Conservation (phyloP, 2,329 filamentous ascomycete species). For the Dactylellina parvicollis region DNA sequence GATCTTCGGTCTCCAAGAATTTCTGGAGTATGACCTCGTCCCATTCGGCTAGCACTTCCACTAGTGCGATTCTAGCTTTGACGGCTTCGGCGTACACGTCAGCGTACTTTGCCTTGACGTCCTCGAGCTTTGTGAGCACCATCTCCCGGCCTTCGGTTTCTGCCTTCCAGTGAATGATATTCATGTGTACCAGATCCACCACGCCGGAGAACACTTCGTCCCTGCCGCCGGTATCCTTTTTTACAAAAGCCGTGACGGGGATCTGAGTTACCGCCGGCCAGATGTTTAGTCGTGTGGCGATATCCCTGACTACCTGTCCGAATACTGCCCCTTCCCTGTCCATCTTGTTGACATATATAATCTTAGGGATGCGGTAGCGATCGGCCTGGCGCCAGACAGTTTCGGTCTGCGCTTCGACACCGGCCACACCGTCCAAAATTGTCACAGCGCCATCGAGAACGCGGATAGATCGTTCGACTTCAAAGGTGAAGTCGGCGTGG, state of each 20-base stretch:
- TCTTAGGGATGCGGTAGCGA: constrained; percentile 92
- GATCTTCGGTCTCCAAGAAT: constrained; percentile 81
- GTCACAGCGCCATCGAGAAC: constrained; percentile 97
- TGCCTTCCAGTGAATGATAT: constrained; percentile 88
- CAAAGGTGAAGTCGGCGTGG: constrained; percentile 99
- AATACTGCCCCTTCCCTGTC: constrained; percentile 98
- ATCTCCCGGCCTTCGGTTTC: constrained; percentile 82
- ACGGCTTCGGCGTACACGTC: constrained; percentile 55
- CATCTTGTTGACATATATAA: constrained; percentile 99
- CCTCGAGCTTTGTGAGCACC: constrained; percentile 76
- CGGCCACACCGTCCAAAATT: constrained; percentile 96
- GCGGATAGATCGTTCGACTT: constrained; percentile 93
- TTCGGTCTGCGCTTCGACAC: constrained; percentile 88
- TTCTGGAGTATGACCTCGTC: constrained; percentile 97
- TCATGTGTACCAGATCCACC: constrained; percentile 90
- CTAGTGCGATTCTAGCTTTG: constrained; percentile 80
- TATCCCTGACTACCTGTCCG: constrained; percentile 93
- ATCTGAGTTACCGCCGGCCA: constrained; percentile 95
- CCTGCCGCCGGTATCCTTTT: constrained; percentile 58
- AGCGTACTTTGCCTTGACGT: constrained; percentile 75
- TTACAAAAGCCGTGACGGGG: constrained; percentile 89
- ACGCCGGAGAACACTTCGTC: constrained; percentile 77
- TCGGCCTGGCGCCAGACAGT: constrained; percentile 99
- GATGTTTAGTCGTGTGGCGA: constrained; percentile 89
- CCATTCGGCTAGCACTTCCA: constrained; percentile 95